Percentiles rank a stretch among this genome's conserved stretches.
phyloP scores from a whole-genome alignment of 2,329 filamentous ascomycete species.

The Fusarium concolor region DNA sequence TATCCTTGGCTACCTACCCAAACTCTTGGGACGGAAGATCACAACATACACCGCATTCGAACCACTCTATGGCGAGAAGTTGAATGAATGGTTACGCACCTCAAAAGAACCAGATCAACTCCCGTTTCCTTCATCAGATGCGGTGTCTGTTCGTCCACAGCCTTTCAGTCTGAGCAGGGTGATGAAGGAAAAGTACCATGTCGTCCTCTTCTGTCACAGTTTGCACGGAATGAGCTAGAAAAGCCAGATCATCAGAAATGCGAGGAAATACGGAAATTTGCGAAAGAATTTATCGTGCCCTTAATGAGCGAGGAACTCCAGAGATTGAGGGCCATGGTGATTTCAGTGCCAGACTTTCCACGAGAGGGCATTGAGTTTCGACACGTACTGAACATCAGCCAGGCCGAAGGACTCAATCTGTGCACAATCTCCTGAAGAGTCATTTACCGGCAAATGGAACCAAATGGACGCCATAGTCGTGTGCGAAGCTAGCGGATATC shows the following conservation, averaged over 20 bases:
- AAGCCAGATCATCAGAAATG: conserved; percentile 56
- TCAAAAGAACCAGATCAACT: conserved; percentile 36
- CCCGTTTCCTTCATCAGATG: conserved; percentile 57
- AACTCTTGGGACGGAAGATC: conserved; percentile 55
- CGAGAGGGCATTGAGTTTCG: conserved; percentile 63
- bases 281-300: conserved; percentile 55
- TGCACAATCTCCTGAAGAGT: conserved; percentile 61
- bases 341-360: conserved; percentile 62
- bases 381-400: conserved; percentile 67
- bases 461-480: conserved; percentile 59
- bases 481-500: conserved; percentile 68
- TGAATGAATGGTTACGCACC: conserved; percentile 58
- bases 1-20: conserved; percentile 63
- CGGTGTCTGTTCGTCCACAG: conserved; percentile 47
- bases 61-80: conserved; percentile 56
- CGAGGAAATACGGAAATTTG: conserved; percentile 63
- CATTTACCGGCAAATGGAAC: conserved; percentile 62
- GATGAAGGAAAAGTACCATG: conserved; percentile 59
- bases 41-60: conserved; percentile 66
- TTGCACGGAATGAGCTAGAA: conserved; percentile 70
- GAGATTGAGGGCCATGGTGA: conserved; percentile 63
- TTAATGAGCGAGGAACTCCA: conserved; percentile 60
- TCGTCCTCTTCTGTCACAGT: conserved; percentile 72
- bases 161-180: conserved; percentile 54
- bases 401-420: conserved; percentile 61